phyloP scores from a whole-genome alignment of 164 flowering plant species.

The Paratinospora sagittata region DNA sequence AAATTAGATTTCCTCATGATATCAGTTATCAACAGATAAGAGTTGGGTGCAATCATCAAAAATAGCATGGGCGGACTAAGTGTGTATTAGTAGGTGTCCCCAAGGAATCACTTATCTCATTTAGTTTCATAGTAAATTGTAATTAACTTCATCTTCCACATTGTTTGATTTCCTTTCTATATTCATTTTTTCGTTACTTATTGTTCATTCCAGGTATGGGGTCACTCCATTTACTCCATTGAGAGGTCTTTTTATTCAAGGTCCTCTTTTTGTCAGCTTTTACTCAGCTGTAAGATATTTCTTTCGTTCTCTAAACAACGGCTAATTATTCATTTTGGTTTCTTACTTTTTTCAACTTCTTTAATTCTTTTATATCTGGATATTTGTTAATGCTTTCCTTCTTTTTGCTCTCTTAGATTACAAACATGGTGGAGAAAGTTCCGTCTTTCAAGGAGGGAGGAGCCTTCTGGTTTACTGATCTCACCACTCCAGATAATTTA shows the following conservation, averaged over 20 bases:
- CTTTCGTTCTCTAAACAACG: neutral
- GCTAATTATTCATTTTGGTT: neutral
- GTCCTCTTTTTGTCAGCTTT: conserved; percentile 78
- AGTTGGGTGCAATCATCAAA: no score
- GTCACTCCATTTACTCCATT: conserved; percentile 72
- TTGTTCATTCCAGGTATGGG: conserved; percentile 50
- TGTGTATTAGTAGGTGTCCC: no score
- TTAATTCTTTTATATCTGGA: neutral
- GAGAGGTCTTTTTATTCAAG: conserved; percentile 76
- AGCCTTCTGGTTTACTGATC: conserved; percentile 77
- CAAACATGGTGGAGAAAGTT: conserved; percentile 79
- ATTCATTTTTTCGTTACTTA: conserved; percentile 4
- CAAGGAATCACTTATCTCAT: no score
- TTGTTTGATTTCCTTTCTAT: neutral
- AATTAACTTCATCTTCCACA: neutral
- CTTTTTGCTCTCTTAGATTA: conserved; percentile 37
- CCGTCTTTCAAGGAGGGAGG: conserved; percentile 88
- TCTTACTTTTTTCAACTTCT: neutral
- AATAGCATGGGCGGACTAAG: no score
- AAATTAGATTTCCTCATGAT: no score
- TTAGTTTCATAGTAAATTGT: neutral
- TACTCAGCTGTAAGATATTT: conserved; percentile 67
- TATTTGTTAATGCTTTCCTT: neutral
- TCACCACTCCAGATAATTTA: conserved; percentile 69
- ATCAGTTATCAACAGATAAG: no score